Conservation (phyloP, 805 yeast species). For the Huiozyma sinensis region DNA sequence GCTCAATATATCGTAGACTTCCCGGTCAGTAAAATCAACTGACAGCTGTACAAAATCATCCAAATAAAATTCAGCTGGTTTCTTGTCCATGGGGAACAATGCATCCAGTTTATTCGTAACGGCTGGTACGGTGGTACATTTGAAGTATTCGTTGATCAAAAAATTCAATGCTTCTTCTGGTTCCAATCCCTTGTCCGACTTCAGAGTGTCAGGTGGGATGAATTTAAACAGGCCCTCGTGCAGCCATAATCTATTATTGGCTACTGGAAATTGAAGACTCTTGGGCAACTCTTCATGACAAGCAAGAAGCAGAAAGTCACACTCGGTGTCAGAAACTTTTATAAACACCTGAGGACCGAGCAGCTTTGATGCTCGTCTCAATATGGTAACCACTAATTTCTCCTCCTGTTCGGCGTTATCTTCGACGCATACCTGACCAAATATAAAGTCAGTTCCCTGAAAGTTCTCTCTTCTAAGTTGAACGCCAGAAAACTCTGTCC, state of each 20-base stretch:
- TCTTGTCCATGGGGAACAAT: slow-evolving; percentile 9
- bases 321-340: slow-evolving; percentile 41
- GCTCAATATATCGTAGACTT: slow-evolving; percentile 6
- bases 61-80: slow-evolving; percentile 24
- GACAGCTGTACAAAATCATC: slow-evolving; percentile 13
- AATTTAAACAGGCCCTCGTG: slow-evolving; percentile 31
- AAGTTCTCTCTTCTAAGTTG: slow-evolving; percentile 10
- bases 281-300: slow-evolving; percentile 36
- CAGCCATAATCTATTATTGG: slow-evolving; percentile 43
- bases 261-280: slow-evolving; percentile 33
- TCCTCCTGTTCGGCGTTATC: slow-evolving; percentile 38
- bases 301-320: slow-evolving; percentile 46
- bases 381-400: slow-evolving; percentile 32
- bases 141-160: slow-evolving; percentile 30
- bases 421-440: slow-evolving; percentile 28
- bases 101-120: slow-evolving; percentile 14
- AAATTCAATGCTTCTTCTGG: slow-evolving; percentile 33
- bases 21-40: slow-evolving; percentile 10
- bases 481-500: slow-evolving; percentile 29
- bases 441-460: slow-evolving; percentile 14
- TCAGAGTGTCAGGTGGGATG: slow-evolving; percentile 29
- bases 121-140: slow-evolving; percentile 20
- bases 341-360: slow-evolving; percentile 30
- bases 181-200: slow-evolving; percentile 26
- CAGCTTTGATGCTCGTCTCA: slow-evolving; percentile 29